A percentile compares a stretch with the other conserved stretches of the same genome.
These are phyloP conservation scores for Biscutella laevigata DNA, from an alignment of 441 rosid species.

Conservation along the genomic window DNA sequence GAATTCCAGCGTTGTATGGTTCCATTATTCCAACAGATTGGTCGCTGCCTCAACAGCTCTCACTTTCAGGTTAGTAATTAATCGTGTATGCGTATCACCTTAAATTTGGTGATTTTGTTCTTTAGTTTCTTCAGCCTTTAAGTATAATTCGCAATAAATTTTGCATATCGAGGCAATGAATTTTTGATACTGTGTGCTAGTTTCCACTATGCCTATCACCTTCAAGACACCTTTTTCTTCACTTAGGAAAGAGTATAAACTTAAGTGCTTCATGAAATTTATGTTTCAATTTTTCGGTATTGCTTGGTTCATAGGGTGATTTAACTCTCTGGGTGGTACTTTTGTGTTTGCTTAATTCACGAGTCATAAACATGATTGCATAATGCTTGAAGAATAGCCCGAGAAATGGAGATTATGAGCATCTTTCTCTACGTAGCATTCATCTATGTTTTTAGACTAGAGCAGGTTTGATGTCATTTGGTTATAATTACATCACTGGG, in stretches of 20 bases:
- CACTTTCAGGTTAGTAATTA: conserved; percentile 68
- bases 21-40: conserved; percentile 80
- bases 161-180: neutral
- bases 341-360: neutral
- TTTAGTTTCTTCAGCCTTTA: no score
- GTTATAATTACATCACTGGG: neutral
- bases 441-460: conserved; percentile 7
- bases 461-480: neutral
- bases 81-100: neutral
- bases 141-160: no score
- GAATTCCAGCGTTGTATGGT: conserved; percentile 90
- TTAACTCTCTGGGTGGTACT: neutral
- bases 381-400: neutral
- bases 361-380: neutral
- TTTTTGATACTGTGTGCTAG: neutral
- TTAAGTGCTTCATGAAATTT: neutral
- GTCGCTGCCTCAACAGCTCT: conserved; percentile 83
- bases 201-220: conserved; percentile 1
- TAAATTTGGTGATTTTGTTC: neutral
- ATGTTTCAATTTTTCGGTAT: neutral
- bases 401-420: neutral
- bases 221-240: no score
- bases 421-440: neutral
- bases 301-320: neutral
- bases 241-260: no score